phyloP scores from a whole-genome alignment of 2,329 filamentous ascomycete genomes.

The Monilinia aucupariae region DNA sequence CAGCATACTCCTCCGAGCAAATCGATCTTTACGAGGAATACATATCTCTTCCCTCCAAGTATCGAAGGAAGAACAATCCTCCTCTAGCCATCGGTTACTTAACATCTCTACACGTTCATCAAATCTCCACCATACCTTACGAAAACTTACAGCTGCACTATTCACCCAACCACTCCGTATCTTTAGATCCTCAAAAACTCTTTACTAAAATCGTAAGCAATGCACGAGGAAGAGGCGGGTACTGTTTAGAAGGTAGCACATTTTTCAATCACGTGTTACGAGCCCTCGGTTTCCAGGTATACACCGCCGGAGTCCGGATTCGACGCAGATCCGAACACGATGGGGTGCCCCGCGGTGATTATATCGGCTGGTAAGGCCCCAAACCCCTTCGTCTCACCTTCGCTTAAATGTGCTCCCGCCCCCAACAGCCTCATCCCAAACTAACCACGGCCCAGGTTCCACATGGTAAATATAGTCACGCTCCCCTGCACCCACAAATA shows the following conservation, averaged over 20 bases:
- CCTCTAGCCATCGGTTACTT: conserved; percentile 24
- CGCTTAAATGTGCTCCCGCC: background rate
- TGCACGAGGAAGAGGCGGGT: conserved; percentile 45
- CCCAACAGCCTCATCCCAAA: background rate
- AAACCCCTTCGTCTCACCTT: background rate
- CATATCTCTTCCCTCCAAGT: conserved; percentile 25
- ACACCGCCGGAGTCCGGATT: conserved; percentile 50
- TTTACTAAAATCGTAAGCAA: conserved; percentile 30
- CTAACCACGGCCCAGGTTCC: conserved; percentile 38
- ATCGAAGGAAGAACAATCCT: conserved; percentile 18
- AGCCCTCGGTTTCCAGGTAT: conserved; percentile 48
- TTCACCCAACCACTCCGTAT: conserved; percentile 21
- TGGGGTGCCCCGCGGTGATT: conserved; percentile 27
- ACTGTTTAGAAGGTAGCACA: conserved; percentile 55
- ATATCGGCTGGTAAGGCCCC: conserved; percentile 31
- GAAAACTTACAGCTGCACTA: conserved; percentile 32
- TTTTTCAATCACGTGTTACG: conserved; percentile 50
- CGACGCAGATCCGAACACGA: conserved; percentile 25
- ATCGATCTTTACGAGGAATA: conserved; percentile 25
- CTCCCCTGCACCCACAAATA: conserved; percentile 44
- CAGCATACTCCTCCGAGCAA: conserved; percentile 25
- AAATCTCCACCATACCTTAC: conserved; percentile 28
- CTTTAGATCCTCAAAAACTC: conserved; percentile 26
- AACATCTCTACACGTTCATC: conserved; percentile 26
- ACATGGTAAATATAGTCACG: conserved; percentile 58